Conservation (phyloP, 1,284 basidiomycete genomes). For the Chalciporus sp. region DNA sequence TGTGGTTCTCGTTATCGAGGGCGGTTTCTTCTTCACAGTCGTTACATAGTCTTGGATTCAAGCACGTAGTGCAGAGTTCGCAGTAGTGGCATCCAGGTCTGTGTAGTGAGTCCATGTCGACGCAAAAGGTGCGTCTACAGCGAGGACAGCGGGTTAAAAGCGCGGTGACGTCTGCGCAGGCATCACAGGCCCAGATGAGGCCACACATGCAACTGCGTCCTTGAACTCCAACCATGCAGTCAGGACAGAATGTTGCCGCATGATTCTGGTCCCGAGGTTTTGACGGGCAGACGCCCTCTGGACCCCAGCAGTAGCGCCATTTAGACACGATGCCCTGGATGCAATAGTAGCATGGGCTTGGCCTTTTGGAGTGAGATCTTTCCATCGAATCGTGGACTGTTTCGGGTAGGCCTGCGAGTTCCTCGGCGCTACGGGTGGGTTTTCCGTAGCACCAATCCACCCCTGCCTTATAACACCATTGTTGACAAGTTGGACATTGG, state of each 20-base stretch:
- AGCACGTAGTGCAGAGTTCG: constrained; percentile 13
- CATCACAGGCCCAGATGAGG: constrained; percentile 12
- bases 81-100: neutral
- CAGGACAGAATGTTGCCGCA: constrained; percentile 3
- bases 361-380: constrained; percentile 18
- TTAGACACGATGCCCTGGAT: neutral
- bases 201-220: constrained; percentile 12
- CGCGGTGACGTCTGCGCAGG: neutral
- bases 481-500: no score
- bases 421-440: neutral
- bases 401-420: constrained; percentile 1
- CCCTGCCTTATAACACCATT: no score
- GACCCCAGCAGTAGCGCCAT: no score
- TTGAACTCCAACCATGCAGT: neutral
- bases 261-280: no score
- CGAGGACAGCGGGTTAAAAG: constrained; percentile 16
- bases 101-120: neutral
- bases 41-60: constrained; percentile 3
- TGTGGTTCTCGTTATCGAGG: neutral
- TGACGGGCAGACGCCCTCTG: no score
- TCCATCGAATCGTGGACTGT: constrained; percentile 15
- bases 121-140: constrained; percentile 14
- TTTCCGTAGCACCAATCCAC: neutral
- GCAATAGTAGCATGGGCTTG: constrained; percentile 11
- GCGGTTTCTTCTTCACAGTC: constrained; percentile 19